A percentile compares a stretch with the other conserved stretches of the same genome.
These are phyloP conservation scores for Tolypocladium ovalisporum DNA, from an alignment of 2,329 filamentous ascomycete genomes.

Conservation along the genomic window DNA sequence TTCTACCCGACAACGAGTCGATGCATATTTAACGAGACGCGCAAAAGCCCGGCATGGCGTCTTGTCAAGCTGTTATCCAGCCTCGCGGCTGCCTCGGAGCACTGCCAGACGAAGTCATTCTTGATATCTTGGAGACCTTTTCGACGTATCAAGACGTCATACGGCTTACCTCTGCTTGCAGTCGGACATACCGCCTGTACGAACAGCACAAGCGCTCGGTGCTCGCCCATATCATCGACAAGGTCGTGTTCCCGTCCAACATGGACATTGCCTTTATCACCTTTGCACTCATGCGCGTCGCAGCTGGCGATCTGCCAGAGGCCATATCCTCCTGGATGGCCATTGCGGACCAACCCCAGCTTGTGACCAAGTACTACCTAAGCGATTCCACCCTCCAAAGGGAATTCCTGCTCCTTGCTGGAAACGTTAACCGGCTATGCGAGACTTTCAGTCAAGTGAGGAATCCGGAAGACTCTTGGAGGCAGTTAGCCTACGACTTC, in stretches of 20 bases:
- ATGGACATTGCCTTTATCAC: not conserved
- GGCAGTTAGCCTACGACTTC: not conserved
- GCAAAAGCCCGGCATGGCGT: not conserved
- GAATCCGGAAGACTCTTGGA: not conserved
- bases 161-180: not conserved
- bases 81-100: not conserved
- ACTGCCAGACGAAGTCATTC: not conserved
- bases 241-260: not conserved
- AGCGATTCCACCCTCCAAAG: not conserved
- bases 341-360: not conserved
- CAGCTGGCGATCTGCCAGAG: not conserved
- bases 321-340: not conserved
- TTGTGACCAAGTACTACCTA: not conserved
- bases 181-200: not conserved
- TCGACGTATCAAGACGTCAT: not conserved
- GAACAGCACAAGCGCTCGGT: not conserved
- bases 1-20: too few relatives aligned
- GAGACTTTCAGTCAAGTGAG: not conserved
- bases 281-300: not conserved
- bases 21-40: not conserved
- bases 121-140: not conserved
- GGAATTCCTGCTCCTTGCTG: not conserved
- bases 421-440: not conserved
- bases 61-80: not conserved
- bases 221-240: not conserved